Conservation (phyloP, 441 rosid genomes). For the Eruca vesicaria region DNA sequence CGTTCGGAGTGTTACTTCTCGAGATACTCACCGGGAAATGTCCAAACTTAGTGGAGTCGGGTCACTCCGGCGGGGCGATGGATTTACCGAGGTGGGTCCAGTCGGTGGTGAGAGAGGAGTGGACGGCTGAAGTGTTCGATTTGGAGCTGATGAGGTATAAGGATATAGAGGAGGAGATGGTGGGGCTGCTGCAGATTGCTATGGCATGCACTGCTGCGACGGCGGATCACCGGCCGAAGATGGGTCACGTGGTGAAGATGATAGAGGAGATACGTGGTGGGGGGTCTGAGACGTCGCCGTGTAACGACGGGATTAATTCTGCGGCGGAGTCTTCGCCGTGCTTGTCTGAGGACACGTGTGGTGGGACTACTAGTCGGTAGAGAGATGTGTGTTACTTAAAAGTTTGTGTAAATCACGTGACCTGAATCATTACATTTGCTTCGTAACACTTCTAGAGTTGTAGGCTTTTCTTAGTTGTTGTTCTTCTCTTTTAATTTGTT, state of each 20-base stretch:
- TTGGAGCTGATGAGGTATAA: conserved; percentile 74
- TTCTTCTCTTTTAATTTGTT: neutral
- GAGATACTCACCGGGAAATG: conserved; percentile 68
- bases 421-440: neutral
- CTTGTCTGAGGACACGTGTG: conserved; percentile 72
- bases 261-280: conserved; percentile 51
- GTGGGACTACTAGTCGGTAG: conserved; percentile 55
- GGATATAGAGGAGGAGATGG: conserved; percentile 80
- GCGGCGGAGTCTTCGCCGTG: conserved; percentile 74
- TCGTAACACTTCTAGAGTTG: neutral
- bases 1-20: conserved; percentile 58
- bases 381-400: neutral
- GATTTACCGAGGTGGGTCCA: conserved; percentile 72
- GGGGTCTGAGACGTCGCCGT: conserved; percentile 64
- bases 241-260: conserved; percentile 54
- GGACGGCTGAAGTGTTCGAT: conserved; percentile 81
- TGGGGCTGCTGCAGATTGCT: conserved; percentile 61
- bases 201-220: conserved; percentile 52
- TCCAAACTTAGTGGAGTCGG: conserved; percentile 50
- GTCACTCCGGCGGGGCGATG: conserved; percentile 41
- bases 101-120: conserved; percentile 73
- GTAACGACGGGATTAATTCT: conserved; percentile 54
- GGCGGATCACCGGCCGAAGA: conserved; percentile 60
- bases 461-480: neutral
- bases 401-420: conserved; percentile 22